A percentile compares a stretch with the other conserved stretches of the same genome.
Conservation (phyloP, 208 protist species). For the Zelonia costaricensis region DNA sequence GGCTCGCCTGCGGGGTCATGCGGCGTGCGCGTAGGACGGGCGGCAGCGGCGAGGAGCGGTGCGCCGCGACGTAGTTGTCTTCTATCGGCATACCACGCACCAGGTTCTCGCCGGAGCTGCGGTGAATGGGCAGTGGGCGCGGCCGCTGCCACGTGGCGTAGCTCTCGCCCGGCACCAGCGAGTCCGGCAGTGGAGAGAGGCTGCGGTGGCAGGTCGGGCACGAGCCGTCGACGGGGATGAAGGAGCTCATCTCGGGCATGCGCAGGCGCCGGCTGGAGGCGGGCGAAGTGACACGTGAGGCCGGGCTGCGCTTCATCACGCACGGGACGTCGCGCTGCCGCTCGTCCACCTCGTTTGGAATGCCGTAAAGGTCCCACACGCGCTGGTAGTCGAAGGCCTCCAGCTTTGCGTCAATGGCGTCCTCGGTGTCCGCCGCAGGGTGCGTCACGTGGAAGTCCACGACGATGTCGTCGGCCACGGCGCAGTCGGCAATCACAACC, state of each 20-base stretch:
- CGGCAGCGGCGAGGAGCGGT: not conserved
- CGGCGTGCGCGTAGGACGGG: not conserved
- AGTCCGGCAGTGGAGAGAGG: slow-evolving; percentile 5
- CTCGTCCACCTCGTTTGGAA: slow-evolving; percentile 27
- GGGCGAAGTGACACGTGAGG: slow-evolving; percentile 16
- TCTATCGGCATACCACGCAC: slow-evolving; percentile 1
- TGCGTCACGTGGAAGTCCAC: slow-evolving; percentile 65
- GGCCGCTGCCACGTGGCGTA: not conserved
- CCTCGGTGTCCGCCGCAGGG: slow-evolving; percentile 21
- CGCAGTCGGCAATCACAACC: slow-evolving; percentile 47
- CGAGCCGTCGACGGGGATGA: not conserved
- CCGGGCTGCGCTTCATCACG: slow-evolving; percentile 40
- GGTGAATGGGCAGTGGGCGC: not conserved
- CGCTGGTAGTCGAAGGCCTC: slow-evolving; percentile 36
- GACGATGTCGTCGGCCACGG: slow-evolving; percentile 48
- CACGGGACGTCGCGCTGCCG: slow-evolving; percentile 21
- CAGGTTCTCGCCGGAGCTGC: slow-evolving; percentile 12
- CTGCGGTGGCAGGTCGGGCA: slow-evolving; percentile 24
- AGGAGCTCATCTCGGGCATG: not conserved
- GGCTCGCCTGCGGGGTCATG: not conserved
- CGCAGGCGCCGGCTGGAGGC: slow-evolving; percentile 6
- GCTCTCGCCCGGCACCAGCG: not conserved
- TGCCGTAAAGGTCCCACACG: slow-evolving; percentile 61
- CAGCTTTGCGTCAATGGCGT: slow-evolving; percentile 40
- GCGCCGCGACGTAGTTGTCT: not conserved